Conservation (phyloP, 176 grass and related monocot species). For the Bromus sterilis region DNA sequence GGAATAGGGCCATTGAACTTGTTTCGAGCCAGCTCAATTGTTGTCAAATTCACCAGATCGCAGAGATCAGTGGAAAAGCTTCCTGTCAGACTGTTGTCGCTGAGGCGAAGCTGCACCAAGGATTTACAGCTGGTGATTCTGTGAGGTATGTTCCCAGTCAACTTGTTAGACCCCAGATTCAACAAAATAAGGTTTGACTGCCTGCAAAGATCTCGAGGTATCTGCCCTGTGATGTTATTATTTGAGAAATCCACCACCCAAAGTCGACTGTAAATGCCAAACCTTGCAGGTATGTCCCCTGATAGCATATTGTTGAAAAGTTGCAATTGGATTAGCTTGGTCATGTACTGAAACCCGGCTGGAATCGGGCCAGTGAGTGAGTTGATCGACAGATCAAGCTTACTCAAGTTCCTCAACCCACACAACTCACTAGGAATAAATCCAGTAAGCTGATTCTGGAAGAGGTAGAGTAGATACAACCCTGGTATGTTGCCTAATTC, state of each 20-base stretch:
- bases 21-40: conserved; percentile 78
- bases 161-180: conserved; percentile 73
- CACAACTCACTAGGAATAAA: conserved; percentile 63
- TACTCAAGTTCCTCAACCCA: conserved; percentile 68
- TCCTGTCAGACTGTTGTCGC: conserved; percentile 76
- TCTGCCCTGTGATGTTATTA: conserved; percentile 76
- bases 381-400: conserved; percentile 97
- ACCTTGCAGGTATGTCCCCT: conserved; percentile 70
- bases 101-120: conserved; percentile 80
- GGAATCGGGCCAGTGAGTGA: conserved; percentile 75
- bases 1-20: conserved; percentile 89
- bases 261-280: conserved; percentile 76
- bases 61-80: conserved; percentile 88
- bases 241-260: conserved; percentile 99
- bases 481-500: conserved; percentile 65
- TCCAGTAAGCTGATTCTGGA: conserved; percentile 87
- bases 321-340: conserved; percentile 65
- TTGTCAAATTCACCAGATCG: conserved; percentile 71
- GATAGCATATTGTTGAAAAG: conserved; percentile 84
- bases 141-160: conserved; percentile 82
- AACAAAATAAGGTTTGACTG: conserved; percentile 91
- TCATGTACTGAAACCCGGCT: conserved; percentile 75
- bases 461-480: conserved; percentile 72
- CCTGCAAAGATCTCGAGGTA: conserved; percentile 75
- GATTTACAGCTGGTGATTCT: conserved; percentile 78